Evolutionary conservation across 352 stramenopile species (phyloP), one percentile per base, ranked within the genome.

Genomic region (Pythium folliculosum): DNA sequence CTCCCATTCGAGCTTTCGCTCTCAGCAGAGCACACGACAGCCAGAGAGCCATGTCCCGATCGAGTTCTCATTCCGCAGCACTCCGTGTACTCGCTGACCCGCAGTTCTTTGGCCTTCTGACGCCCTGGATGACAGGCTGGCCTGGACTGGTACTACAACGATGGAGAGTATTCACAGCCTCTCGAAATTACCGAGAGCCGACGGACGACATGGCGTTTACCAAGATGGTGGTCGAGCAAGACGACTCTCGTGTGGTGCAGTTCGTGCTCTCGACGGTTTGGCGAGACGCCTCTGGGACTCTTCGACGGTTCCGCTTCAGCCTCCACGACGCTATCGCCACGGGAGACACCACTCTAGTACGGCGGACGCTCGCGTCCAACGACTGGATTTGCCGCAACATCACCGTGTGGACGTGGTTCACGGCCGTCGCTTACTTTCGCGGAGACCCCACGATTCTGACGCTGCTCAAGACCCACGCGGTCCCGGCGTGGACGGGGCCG

Each of bases 381-480:
- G 49, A 38, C 5, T 55, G 49, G 49, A 55, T 55, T 22, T 10
- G 49, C 9, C 16, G 49, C 25, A 55, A 55, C 49, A 22, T 55
- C 25, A 38, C 49, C 10, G 22, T 16, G 9, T 55, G 49, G 49
- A 55, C 49, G 23, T 55, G 49, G 49, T 55, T 55, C 49, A 40
- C 49, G 14, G 49, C 49, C 10, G 49, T 55, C 49, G 49, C 49
- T 0, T 55, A 55, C 49, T 55, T 55, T 37, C 27, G 17, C 3
- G 49, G 49, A 19, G n/a, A 25, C 49, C n/a, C 22, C 17, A 23
- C n/a, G 13, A 55, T 55, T 13, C 49, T 55, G 22, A 23, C 32
- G 10, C 23, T 55, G 49, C 12, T 55, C 49, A 19, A 55, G 12
- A 55, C 19, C 23, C 35, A 55, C 25, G 49, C 49, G 49, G 13